These are phyloP conservation scores for Citropsis articulata DNA, from an alignment of 345 rosid genomes.

Conservation along the genomic window DNA sequence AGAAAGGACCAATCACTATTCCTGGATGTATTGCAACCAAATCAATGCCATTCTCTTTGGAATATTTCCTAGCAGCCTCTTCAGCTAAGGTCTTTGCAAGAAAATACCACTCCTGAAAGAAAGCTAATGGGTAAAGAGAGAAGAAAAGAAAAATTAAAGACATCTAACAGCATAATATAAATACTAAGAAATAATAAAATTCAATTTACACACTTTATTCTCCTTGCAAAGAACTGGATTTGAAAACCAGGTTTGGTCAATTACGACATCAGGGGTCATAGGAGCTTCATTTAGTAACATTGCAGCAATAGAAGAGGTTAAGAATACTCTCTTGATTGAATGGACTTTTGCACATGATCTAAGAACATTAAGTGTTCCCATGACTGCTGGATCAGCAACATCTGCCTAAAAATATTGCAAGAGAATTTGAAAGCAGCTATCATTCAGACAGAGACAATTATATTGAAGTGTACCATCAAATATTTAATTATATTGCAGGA, in stretches of 20 bases:
- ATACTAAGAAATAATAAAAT: not conserved
- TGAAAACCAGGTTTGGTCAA: slow-evolving; percentile 29
- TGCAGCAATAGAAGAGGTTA: slow-evolving; percentile 14
- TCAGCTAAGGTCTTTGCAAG: slow-evolving; percentile 47
- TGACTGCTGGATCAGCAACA: slow-evolving; percentile 1
- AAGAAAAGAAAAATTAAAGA: no score
- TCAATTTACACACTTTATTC: slow-evolving; percentile 19
- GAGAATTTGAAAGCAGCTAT: slow-evolving; percentile 11
- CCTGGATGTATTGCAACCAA: slow-evolving; percentile 45
- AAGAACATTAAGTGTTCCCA: slow-evolving; percentile 19
- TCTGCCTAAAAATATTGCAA: not conserved
- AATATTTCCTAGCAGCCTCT: slow-evolving; percentile 44
- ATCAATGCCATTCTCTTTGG: slow-evolving; percentile 40
- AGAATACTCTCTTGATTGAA: slow-evolving; percentile 14
- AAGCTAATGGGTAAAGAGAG: not conserved
- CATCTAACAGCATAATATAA: no score
- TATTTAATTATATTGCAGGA: not conserved
- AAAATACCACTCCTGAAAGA: slow-evolving; percentile 35
- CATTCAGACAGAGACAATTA: not conserved
- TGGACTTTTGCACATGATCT: slow-evolving; percentile 12
- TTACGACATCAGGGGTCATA: slow-evolving; percentile 9
- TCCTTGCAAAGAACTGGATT: slow-evolving; percentile 16
- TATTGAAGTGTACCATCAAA: not conserved
- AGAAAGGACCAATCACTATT: slow-evolving; percentile 33
- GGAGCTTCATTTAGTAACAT: slow-evolving; percentile 3